Evolutionary conservation across 331 rosid species (phyloP).

Genomic region (Saraca asoca): DNA sequence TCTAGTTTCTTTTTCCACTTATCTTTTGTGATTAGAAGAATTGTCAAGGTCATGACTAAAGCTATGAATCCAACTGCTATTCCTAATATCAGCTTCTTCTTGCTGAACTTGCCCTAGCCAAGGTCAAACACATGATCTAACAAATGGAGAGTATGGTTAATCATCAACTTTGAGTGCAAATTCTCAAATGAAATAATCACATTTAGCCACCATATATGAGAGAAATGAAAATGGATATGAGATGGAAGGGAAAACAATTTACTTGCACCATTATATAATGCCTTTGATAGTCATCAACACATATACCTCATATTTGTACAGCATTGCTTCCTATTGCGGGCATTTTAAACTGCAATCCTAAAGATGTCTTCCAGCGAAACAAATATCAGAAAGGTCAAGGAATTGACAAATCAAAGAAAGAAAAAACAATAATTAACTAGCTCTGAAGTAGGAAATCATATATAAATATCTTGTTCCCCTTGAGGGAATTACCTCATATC

Average conservation of each 20-base stretch:
- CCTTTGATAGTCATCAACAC: neutral
- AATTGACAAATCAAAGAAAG: too few relatives aligned
- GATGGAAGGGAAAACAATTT: too few relatives aligned
- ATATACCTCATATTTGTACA: too few relatives aligned
- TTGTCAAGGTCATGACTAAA: neutral
- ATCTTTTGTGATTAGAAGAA: neutral
- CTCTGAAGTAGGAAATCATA: too few relatives aligned
- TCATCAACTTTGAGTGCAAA: neutral
- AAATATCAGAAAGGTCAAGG: neutral
- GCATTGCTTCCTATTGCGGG: too few relatives aligned
- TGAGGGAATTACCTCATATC: too few relatives aligned
- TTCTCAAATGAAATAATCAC: neutral
- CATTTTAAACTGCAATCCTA: too few relatives aligned
- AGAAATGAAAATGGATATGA: too few relatives aligned
- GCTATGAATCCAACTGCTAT: neutral
- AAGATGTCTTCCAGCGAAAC: neutral
- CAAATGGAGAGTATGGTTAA: neutral
- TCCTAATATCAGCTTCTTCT: neutral
- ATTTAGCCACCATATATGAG: neutral
- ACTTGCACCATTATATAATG: too few relatives aligned
- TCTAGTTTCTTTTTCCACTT: too few relatives aligned
- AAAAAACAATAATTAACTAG: too few relatives aligned
- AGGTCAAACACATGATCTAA: neutral
- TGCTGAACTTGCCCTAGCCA: neutral
- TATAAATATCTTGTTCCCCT: too few relatives aligned